Evolutionary conservation across 2,329 filamentous ascomycete species (phyloP).

Genomic region (Fonsecaea nubica): DNA sequence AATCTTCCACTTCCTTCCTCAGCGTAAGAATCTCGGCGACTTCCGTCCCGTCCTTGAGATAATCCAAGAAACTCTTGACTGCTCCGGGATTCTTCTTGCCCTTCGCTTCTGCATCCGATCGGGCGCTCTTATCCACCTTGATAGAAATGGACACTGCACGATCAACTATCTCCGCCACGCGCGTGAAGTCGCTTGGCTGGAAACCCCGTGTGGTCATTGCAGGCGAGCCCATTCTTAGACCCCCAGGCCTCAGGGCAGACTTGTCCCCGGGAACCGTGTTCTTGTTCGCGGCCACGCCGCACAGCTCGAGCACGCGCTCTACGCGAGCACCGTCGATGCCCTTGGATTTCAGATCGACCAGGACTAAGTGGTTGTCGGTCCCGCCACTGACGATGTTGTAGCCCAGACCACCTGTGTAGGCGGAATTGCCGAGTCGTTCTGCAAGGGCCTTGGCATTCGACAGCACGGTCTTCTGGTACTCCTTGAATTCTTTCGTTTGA

Average conservation of each 20-base stretch:
- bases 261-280: conserved; percentile 98
- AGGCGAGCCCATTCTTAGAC: conserved; percentile 94
- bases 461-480: conserved; percentile 89
- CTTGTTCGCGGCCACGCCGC: conserved; percentile 99
- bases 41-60: conserved; percentile 43
- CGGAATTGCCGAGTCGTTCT: conserved; percentile 70
- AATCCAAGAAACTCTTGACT: conserved; percentile 44
- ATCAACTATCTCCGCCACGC: conserved; percentile 89
- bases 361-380: conserved; percentile 95
- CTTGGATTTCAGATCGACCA: conserved; percentile 89
- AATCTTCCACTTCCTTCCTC: conserved; percentile 44
- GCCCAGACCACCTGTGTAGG: conserved; percentile 70
- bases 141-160: conserved; percentile 75
- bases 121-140: conserved; percentile 40
- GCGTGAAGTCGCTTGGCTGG: conserved; percentile 87
- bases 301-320: conserved; percentile 93
- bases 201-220: conserved; percentile 98
- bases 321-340: conserved; percentile 88
- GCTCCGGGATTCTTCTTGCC: conserved; percentile 44
- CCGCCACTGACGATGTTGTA: conserved; percentile 92
- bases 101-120: conserved; percentile 39
- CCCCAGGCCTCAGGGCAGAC: conserved; percentile 90
- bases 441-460: conserved; percentile 90
- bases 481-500: conserved; percentile 84
- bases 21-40: conserved; percentile 43